These are phyloP conservation scores for Elaeis oleifera DNA, from an alignment of 202 grass and related monocot genomes.

Conservation along the genomic window DNA sequence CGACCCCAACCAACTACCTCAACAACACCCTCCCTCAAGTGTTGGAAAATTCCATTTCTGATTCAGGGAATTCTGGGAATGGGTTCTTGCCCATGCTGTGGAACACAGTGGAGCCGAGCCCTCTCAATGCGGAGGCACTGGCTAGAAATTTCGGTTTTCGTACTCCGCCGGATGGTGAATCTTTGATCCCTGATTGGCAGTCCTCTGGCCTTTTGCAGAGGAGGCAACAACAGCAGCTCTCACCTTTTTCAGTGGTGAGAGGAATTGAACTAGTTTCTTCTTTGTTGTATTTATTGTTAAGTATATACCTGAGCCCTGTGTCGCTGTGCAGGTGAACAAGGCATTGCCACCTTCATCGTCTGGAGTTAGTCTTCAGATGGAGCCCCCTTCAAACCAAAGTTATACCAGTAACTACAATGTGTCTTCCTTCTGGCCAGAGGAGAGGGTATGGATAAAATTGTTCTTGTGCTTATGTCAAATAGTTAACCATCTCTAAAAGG, in stretches of 20 bases:
- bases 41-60: too few relatives aligned
- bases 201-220: conserved; percentile 24
- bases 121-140: too few relatives aligned
- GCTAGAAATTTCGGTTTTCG: too few relatives aligned
- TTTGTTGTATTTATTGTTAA: too few relatives aligned
- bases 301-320: too few relatives aligned
- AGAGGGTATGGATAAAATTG: conserved; percentile 35
- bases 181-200: neutral
- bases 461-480: too few relatives aligned
- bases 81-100: conserved; percentile 33
- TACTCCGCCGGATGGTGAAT: neutral
- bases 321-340: conserved; percentile 32
- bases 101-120: conserved; percentile 27
- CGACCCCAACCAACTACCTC: conserved; percentile 1
- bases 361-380: conserved; percentile 20
- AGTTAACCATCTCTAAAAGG: too few relatives aligned
- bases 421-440: conserved; percentile 18
- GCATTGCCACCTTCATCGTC: conserved; percentile 24
- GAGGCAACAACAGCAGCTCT: conserved; percentile 29
- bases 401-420: conserved; percentile 23
- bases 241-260: conserved; percentile 44
- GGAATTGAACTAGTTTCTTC: too few relatives aligned
- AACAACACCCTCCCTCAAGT: conserved; percentile 22
- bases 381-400: conserved; percentile 99
- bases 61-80: neutral